A percentile compares a stretch with the other conserved stretches of the same genome.
These are phyloP conservation scores for Apiospora aurea DNA, from an alignment of 2,329 filamentous ascomycete genomes.

Conservation along the genomic window DNA sequence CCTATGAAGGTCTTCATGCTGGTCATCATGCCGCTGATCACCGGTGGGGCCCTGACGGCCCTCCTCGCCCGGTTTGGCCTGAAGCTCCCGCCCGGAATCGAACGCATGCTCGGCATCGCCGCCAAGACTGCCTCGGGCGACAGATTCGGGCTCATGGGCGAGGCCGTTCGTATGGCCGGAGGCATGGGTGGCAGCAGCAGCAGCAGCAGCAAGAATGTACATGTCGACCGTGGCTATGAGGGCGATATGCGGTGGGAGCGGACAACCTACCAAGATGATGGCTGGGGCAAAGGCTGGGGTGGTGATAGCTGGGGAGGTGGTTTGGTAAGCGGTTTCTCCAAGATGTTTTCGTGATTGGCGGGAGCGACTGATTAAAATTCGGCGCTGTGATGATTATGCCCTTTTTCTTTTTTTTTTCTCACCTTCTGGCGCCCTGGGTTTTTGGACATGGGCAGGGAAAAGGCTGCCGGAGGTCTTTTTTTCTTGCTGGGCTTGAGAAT, in stretches of 20 bases:
- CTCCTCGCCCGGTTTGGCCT: slow-evolving; percentile 83
- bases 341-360: slow-evolving; percentile 27
- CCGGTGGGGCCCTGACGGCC: slow-evolving; percentile 80
- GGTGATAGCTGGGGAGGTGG: slow-evolving; percentile 34
- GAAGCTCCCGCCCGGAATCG: slow-evolving; percentile 70
- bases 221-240: slow-evolving; percentile 45
- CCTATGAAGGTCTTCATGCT: slow-evolving; percentile 88
- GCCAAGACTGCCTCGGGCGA: slow-evolving; percentile 56
- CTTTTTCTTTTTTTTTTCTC: not conserved
- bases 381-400: not conserved
- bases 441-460: not conserved
- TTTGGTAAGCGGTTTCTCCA: slow-evolving; percentile 32
- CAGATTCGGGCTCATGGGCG: slow-evolving; percentile 57
- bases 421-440: slow-evolving; percentile 4
- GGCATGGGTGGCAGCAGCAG: slow-evolving; percentile 39
- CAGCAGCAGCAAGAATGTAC: slow-evolving; percentile 33
- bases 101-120: slow-evolving; percentile 64
- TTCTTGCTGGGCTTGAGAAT: not conserved
- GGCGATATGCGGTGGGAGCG: slow-evolving; percentile 49
- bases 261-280: slow-evolving; percentile 44
- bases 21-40: slow-evolving; percentile 86
- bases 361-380: not conserved
- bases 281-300: slow-evolving; percentile 36
- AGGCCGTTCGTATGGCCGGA: slow-evolving; percentile 62
- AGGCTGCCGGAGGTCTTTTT: not conserved